Conservation (phyloP, 345 rosid genomes). For the Litchi chinensis region DNA sequence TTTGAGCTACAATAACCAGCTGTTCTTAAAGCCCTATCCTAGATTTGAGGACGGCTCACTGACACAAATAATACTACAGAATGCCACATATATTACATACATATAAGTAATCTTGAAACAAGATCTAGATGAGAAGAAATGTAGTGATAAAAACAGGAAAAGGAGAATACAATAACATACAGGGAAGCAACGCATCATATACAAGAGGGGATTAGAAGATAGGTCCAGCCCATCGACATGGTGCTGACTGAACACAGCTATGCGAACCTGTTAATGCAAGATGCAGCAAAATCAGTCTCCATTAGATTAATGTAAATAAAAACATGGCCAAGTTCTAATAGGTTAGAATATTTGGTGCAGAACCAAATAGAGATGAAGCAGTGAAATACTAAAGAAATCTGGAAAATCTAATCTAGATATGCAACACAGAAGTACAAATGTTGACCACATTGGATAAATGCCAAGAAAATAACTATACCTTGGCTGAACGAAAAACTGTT, state of each 20-base stretch:
- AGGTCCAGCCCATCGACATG: conserved; percentile 98
- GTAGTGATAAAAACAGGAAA: neutral
- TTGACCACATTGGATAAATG: neutral
- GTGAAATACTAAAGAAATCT: neutral
- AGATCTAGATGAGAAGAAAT: neutral
- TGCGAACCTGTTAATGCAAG: conserved; percentile 70
- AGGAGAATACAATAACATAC: conserved; percentile 42
- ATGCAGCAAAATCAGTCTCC: conserved; percentile 11
- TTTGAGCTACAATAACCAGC: neutral
- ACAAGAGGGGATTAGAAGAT: conserved; percentile 91
- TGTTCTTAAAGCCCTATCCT: neutral
- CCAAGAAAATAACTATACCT: conserved; percentile 44
- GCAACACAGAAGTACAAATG: neutral
- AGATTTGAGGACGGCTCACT: neutral
- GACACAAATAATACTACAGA: neutral
- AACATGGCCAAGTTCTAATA: neutral
- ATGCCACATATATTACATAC: neutral
- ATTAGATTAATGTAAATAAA: conserved; percentile 11
- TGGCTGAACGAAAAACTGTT: conserved; percentile 96
- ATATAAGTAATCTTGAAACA: neutral
- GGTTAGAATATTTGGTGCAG: neutral
- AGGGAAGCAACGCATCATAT: conserved; percentile 99
- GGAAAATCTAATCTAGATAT: neutral
- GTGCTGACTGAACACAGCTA: conserved; percentile 98
- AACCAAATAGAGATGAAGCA: neutral